Conservation (phyloP, 2,329 filamentous ascomycete species). For the Chrysoporthe cubensis region DNA sequence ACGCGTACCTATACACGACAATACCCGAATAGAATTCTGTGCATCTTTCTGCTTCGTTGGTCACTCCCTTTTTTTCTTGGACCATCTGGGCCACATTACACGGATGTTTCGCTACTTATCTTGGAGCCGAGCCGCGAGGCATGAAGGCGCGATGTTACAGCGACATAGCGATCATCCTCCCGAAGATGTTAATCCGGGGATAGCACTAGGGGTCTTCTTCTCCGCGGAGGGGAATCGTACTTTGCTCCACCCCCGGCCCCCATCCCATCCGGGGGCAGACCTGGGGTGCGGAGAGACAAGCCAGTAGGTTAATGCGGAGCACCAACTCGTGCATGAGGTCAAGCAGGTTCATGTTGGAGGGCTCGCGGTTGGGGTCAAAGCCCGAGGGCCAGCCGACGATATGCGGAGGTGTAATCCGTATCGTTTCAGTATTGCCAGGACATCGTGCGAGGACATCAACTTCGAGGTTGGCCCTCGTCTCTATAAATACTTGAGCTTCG, state of each 20-base stretch:
- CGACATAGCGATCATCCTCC: background rate
- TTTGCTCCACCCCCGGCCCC: background rate
- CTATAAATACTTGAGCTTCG: background rate
- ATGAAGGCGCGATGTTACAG: background rate
- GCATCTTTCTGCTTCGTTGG: background rate
- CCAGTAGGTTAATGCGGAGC: background rate
- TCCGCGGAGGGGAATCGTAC: background rate
- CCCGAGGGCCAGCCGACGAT: constrained; percentile 1
- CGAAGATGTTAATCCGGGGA: background rate
- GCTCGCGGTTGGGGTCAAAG: background rate
- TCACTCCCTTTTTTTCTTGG: background rate
- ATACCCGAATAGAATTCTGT: constrained; percentile 5
- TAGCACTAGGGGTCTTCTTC: background rate
- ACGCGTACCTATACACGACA: background rate
- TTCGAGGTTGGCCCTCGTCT: background rate
- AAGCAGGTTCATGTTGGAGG: background rate
- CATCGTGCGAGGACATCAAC: background rate
- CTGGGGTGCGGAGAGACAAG: background rate
- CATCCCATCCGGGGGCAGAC: background rate
- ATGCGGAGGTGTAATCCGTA: background rate
- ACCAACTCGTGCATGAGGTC: background rate
- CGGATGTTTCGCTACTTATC: background rate
- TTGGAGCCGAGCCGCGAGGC: background rate
- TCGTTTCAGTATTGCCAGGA: background rate
- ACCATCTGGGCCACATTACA: background rate